Conservation (phyloP, 73 alveolate species). For the Symbiodinium natans region DNA sequence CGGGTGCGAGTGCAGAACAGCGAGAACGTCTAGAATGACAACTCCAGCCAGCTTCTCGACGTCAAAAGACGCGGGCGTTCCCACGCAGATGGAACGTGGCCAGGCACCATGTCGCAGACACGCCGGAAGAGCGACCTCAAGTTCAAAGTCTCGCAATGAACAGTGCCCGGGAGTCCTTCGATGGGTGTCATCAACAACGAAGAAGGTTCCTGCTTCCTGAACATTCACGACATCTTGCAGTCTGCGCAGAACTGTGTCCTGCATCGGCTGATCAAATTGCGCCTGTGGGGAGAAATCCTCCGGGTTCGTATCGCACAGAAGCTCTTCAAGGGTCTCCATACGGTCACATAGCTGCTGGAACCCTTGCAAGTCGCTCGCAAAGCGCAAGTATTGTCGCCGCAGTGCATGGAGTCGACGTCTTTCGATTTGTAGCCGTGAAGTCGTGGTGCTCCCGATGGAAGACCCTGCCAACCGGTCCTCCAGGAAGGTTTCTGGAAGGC, state of each 20-base stretch:
- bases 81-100: neutral
- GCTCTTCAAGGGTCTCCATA: neutral
- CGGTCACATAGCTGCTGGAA: too few species aligned
- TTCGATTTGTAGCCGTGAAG: too few species aligned
- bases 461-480: too few species aligned
- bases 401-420: too few species aligned
- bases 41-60: neutral
- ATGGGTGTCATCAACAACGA: neutral
- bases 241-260: neutral
- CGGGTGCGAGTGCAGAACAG: neutral
- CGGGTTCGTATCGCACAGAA: neutral
- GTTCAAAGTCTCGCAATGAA: neutral
- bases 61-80: neutral
- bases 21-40: conserved; percentile 17
- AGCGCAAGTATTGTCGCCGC: too few species aligned
- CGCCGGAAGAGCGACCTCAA: neutral
- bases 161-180: neutral
- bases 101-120: neutral
- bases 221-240: neutral
- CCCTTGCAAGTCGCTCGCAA: too few species aligned
- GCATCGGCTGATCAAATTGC: neutral
- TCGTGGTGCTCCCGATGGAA: too few species aligned
- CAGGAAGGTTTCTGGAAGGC: too few species aligned
- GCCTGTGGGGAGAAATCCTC: neutral
- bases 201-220: neutral